phyloP scores from a whole-genome alignment of 805 yeast genomes.

The Saccharomycodes ludwigii region DNA sequence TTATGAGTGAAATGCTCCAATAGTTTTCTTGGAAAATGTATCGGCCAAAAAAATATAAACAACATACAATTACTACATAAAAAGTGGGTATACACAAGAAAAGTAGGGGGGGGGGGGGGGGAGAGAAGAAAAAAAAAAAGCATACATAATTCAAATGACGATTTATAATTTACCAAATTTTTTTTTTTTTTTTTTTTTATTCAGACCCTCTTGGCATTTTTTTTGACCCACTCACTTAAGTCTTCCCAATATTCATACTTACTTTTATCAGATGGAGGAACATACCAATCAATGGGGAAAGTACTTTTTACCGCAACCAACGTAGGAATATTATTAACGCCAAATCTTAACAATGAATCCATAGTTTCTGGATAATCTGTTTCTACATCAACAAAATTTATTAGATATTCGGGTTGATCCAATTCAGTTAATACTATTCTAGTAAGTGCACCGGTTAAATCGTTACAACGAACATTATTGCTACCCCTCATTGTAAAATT shows the following conservation, averaged over 20 bases:
- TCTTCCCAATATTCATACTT: conserved; percentile 31
- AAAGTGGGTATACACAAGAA: too few species aligned
- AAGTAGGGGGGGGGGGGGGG: too few species aligned
- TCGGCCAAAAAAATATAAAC: too few species aligned
- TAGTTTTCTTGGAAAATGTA: too few species aligned
- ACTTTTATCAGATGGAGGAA: conserved; percentile 13
- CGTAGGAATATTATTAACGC: conserved; percentile 47
- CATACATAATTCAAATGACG: too few species aligned
- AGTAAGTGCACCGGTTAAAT: conserved; percentile 50
- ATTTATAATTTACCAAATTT: too few species aligned
- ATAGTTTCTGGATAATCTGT: conserved; percentile 53
- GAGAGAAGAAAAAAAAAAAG: too few species aligned
- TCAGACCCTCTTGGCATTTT: conserved; percentile 20
- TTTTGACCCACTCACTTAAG: conserved; percentile 32
- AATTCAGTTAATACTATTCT: conserved; percentile 36
- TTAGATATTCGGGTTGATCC: conserved; percentile 32
- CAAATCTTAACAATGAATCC: conserved; percentile 45
- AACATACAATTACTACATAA: too few species aligned
- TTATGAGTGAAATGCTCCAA: too few species aligned
- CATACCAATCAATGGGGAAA: conserved; percentile 35
- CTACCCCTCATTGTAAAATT: conserved; percentile 62
- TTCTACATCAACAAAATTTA: conserved; percentile 61
- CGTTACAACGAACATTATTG: conserved; percentile 49
- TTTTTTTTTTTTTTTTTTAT: too few species aligned
- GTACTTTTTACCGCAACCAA: conserved; percentile 58